Base-by-base conservation (phyloP, 148 eudicot species). In the Cornus suecica region DNA sequence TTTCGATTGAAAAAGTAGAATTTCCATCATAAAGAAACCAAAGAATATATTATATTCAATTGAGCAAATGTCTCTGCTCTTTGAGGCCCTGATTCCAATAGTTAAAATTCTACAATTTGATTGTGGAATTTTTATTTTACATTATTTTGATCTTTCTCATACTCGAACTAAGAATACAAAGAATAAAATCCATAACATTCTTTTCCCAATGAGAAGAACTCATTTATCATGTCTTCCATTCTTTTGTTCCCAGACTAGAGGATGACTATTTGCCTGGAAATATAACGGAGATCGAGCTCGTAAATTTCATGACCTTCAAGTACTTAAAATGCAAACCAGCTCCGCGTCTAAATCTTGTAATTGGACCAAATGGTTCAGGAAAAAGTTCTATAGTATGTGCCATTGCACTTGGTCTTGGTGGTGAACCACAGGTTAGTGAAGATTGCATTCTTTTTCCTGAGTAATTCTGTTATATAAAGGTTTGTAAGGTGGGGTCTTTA, bases 301-400 rank as follows among this genome's bases (percentile, higher is more conserved):
- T 73, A 51, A 94, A 94, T 41, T 94, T 94, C 72, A 94, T 94
- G 98, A 94, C 98, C 9, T 94, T 94, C 82, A 83, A 73, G 72
- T 69, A 84, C 67, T 68, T 90, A 80, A 92, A 73, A 74, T 92
- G 97, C 81, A 88, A 86, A 76, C 98, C 98, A 3, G 94, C 87
- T 16, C 84, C 98, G 5, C 92, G 98, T 14, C 84, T 94, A 68
- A 94, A 92, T 83, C 89, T 94, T 34, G 96, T 92, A 16, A 89
- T 94, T 73, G 98, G 98, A 48, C 98, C 98, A 5, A 94, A 94
- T 80, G 98, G 98, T 13, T 90, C 98, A 0, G 98, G 98, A 2
- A 94, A 94, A 74, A 94, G 98, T 80, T 94, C 98, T 58, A 82
- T 94, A 63, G 97, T 92, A 18, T 94, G 98, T 66, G 97, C 98